Base-by-base conservation (phyloP, 371 early-diverging fungal genomes). In the Mucor mucedo region DNA sequence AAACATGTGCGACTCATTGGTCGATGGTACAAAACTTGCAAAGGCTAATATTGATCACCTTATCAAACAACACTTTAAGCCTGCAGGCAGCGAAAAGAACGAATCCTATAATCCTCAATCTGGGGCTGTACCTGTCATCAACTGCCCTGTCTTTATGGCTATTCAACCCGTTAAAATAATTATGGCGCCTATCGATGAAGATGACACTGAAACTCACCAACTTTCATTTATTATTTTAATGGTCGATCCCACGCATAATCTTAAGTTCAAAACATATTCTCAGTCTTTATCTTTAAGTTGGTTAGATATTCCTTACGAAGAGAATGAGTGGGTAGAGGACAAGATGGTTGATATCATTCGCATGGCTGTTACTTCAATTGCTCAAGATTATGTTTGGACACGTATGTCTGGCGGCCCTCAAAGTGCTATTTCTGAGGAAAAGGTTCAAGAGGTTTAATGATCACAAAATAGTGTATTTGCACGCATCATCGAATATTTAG, bases 271-370 rank as follows among this genome's bases (percentile, higher is more conserved):
- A 52, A 84, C 87, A 0, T 76, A 70, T 38, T 88, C 89, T 11
- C 89, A 88, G 66, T 73, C 82, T 13, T 66, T 88, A 55, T 84
- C 89, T 21, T 69, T 82, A 27, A 55, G 72, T 28, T 88, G 89
- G 89, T 48, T 88, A 35, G 77, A 86, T 70, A 78, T 88, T 53
- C 85, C 85, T 2, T 84, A 83, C 58, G 87, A 87, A 65, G 87
- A 87, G 49, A 87, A 85, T 68, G 87, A 87, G 67, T 88, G 89
- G 89, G 87, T 88, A 6, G 87, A 88, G 63, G 85, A 85, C 52
- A 79, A 86, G 52, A 82, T 88, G 78, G 83, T 81, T 2, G 84
- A 84, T 41, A 73, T 82, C 16, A 76, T 88, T 39, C 78, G 82
- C 35, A 63, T 83, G 69, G 78, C 85, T 4, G 87, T 87, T 0